Conservation (phyloP, 208 protist genomes). For the Borovskyia barvae region DNA sequence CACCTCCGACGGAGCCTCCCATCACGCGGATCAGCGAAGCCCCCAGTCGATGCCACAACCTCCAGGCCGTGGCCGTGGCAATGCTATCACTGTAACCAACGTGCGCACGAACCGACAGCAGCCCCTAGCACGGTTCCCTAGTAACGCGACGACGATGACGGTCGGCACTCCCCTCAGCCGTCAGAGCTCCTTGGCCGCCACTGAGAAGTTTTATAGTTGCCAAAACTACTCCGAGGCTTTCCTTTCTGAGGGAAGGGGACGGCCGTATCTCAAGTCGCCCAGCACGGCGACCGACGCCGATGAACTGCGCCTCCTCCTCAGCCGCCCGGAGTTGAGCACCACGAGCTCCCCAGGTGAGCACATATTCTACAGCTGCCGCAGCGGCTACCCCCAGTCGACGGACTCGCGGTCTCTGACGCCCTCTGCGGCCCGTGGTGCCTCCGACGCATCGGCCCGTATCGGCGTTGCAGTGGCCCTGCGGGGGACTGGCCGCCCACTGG, state of each 20-base stretch:
- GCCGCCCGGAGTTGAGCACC: not conserved
- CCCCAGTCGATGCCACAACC: not conserved
- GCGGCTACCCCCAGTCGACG: not conserved
- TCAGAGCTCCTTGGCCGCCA: conserved; percentile 7
- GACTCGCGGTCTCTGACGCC: not conserved
- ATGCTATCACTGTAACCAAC: conserved; percentile 4
- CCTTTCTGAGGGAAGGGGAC: no score
- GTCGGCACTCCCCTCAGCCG: conserved; percentile 12
- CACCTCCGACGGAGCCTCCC: no score
- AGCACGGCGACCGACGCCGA: not conserved
- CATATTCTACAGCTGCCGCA: conserved; percentile 5
- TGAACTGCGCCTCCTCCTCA: not conserved
- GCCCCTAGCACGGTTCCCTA: not conserved
- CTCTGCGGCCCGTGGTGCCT: no score
- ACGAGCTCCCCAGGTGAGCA: not conserved
- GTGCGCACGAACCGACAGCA: conserved; percentile 12
- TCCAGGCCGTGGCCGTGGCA: not conserved
- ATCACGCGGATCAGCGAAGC: no score
- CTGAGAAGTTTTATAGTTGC: conserved; percentile 21
- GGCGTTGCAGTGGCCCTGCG: not conserved
- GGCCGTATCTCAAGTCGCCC: no score
- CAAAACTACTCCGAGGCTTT: conserved; percentile 6
- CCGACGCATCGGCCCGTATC: no score
- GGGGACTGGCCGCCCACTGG: not conserved
- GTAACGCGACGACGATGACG: no score